Evolutionary conservation across 805 yeast species (phyloP).

Genomic region (Pichia nanzhaoensis): DNA sequence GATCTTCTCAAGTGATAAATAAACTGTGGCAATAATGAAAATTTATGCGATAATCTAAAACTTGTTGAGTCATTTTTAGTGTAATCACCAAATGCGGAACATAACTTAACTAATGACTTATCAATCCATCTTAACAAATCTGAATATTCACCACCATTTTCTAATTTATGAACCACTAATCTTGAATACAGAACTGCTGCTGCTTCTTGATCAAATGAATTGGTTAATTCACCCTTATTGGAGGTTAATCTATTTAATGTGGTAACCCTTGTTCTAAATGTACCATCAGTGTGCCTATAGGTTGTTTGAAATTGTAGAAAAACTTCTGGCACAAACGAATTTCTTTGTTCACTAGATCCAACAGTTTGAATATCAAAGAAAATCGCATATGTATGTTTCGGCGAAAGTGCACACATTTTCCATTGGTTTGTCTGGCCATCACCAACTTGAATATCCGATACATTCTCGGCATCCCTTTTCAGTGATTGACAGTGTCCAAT

Average conservation of each 20-base stretch:
- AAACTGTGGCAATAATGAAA: constrained; percentile 89
- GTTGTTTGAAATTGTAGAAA: constrained; percentile 75
- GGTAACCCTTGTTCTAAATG: constrained; percentile 83
- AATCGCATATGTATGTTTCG: constrained; percentile 81
- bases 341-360: constrained; percentile 39
- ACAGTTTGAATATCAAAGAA: constrained; percentile 74
- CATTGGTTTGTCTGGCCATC: constrained; percentile 88
- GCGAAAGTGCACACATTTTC: constrained; percentile 78
- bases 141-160: constrained; percentile 66
- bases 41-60: constrained; percentile 77
- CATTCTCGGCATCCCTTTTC: constrained; percentile 59
- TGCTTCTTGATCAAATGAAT: constrained; percentile 94
- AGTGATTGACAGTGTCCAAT: constrained; percentile 88
- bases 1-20: constrained; percentile 94
- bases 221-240: constrained; percentile 41
- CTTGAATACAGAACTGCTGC: constrained; percentile 93
- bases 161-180: constrained; percentile 81
- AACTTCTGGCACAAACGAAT: constrained; percentile 31
- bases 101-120: constrained; percentile 79
- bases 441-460: constrained; percentile 91
- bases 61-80: constrained; percentile 77
- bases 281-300: constrained; percentile 94
- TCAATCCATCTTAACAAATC: constrained; percentile 95
- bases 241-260: constrained; percentile 60
- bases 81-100: constrained; percentile 91